Percentiles rank a stretch among this genome's conserved stretches.
Conservation (phyloP, 192 early-diverging fungal species). For the Podochytrium sp. region DNA sequence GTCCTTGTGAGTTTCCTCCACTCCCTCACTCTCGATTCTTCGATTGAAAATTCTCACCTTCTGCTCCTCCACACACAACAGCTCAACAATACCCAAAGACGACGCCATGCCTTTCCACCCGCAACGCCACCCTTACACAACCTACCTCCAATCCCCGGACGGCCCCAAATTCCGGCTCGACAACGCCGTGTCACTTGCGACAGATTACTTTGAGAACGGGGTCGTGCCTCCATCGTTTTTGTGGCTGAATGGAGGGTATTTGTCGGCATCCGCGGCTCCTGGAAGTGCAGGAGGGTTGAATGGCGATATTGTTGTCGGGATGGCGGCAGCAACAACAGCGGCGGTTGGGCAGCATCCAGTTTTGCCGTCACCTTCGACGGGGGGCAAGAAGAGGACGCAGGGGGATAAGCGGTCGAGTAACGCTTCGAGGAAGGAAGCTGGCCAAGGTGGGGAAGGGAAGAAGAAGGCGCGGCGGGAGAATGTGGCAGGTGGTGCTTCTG, state of each 20-base stretch:
- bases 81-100: slow-evolving; percentile 41
- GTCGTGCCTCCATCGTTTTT: slow-evolving; percentile 44
- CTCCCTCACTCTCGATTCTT: neutral
- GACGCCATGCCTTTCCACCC: slow-evolving; percentile 47
- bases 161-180: slow-evolving; percentile 45
- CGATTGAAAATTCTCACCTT: neutral
- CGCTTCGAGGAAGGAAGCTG: no score
- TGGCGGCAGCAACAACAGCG: neutral
- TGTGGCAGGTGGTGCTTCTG: no score
- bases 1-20: slow-evolving; percentile 47
- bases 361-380: no score
- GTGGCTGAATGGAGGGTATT: slow-evolving; percentile 40
- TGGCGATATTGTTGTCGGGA: neutral
- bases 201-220: slow-evolving; percentile 51
- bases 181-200: slow-evolving; percentile 55
- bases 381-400: no score
- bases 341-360: no score
- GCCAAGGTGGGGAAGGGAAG: no score
- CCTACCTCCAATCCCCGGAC: slow-evolving; percentile 50
- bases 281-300: neutral
- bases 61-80: no score
- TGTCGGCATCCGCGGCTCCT: neutral
- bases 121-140: slow-evolving; percentile 45
- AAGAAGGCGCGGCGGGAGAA: no score
- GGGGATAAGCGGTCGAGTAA: no score